Base-by-base conservation (phyloP, 495 filamentous ascomycete genomes). In the Extremus antarcticus region DNA sequence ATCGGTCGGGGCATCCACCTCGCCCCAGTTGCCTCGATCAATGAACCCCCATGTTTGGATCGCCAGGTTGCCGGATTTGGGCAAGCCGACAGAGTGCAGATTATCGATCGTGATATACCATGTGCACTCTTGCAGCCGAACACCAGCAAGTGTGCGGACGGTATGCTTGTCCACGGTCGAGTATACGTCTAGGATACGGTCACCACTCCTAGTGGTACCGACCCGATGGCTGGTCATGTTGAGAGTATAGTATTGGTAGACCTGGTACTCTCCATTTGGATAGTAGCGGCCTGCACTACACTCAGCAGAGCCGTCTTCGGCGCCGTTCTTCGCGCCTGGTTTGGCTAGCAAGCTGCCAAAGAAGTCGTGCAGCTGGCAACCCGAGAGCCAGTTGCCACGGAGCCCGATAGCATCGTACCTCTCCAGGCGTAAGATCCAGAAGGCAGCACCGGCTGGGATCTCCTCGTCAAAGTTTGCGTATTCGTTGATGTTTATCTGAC, bases 231-330 rank as follows among this genome's bases (percentile, higher is more conserved):
- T 71, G 0, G 67, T 70, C 71, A 74, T 73, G 17, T 67, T 68
- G 3, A 54, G 52, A 40, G 63, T 56, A 50, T 76, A 74, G 63
- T 74, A 76, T 19, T 71, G 63, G 53, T 76, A 76, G 4, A 74
- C 65, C 47, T 73, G 72, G 46, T 60, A 74, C 25, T 73, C 68
- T 0, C 65, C 66, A 15, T 58, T 65, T 0, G 71, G 56, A 16
- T 39, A 60, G 56, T 73, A 74, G 25, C 63, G 66, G 13, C 48
- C 52, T 20, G 50, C 62, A 7, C 60, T 63, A 24, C 53, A 39
- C 23, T 56, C 57, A 13, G 55, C 53, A n/a, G n/a, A n/a, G n/a
- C n/a, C n/a, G n/a, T n/a, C n/a, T n/a, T n/a, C n/a, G n/a, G n/a
- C n/a, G n/a, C n/a, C n/a, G n/a, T n/a, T n/a, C n/a, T n/a, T n/a